Evolutionary conservation across 2,329 filamentous ascomycete species (phyloP).

Genomic region (Gaeumannomyces sp.): DNA sequence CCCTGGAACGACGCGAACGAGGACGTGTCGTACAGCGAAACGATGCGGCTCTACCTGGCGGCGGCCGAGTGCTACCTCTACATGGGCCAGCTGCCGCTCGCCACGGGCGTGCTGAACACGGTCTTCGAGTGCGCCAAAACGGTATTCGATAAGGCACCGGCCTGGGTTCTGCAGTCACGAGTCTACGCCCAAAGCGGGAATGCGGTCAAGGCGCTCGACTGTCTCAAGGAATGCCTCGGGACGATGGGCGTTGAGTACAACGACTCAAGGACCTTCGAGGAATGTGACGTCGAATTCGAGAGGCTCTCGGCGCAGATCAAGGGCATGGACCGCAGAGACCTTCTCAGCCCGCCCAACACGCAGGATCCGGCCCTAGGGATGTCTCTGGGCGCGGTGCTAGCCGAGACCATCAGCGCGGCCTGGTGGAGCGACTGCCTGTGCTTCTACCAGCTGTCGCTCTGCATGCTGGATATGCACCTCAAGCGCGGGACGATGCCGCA

Average conservation of each 20-base stretch:
- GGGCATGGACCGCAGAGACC: constrained; percentile 43
- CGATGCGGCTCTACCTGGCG: constrained; percentile 69
- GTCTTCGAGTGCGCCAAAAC: constrained; percentile 66
- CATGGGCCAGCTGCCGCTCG: constrained; percentile 63
- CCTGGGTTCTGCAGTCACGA: constrained; percentile 76
- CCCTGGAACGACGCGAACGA: constrained; percentile 65
- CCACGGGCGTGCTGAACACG: constrained; percentile 60
- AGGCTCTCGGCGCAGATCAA: constrained; percentile 54
- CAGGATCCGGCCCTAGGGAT: constrained; percentile 46
- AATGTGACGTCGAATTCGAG: constrained; percentile 71
- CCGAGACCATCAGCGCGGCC: constrained; percentile 62
- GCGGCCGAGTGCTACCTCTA: constrained; percentile 79
- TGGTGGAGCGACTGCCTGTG: constrained; percentile 67
- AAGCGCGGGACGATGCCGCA: constrained; percentile 61
- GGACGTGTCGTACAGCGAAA: constrained; percentile 83
- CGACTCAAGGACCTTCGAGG: constrained; percentile 61
- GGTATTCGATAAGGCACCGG: constrained; percentile 73
- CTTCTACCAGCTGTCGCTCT: constrained; percentile 66
- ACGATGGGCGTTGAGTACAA: constrained; percentile 64
- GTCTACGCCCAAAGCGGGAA: constrained; percentile 72
- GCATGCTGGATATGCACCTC: constrained; percentile 62
- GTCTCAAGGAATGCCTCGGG: constrained; percentile 63
- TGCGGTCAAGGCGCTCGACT: constrained; percentile 59
- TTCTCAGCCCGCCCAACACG: constrained; percentile 36
- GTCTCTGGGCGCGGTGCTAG: constrained; percentile 62